These are phyloP conservation scores for Daldinia vernicosa DNA, from an alignment of 495 filamentous ascomycete species.

Conservation along the genomic window DNA sequence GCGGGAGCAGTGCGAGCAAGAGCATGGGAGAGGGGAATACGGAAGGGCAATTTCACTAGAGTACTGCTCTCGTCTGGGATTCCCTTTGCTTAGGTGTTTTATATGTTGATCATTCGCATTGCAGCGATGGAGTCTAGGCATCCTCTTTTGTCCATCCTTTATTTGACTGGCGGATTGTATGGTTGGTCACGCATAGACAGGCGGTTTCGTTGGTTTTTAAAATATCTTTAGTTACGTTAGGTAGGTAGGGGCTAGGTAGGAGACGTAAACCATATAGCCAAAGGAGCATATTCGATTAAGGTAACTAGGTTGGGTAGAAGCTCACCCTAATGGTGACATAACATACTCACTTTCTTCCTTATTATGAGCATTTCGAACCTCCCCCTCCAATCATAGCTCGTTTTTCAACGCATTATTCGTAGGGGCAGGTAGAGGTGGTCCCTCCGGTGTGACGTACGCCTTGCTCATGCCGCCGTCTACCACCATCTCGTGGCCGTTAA, in stretches of 20 bases:
- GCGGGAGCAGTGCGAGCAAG: slow-evolving; percentile 82
- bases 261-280: not conserved
- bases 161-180: not conserved
- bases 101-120: slow-evolving; percentile 7
- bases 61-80: not conserved
- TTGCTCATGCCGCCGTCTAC: slow-evolving; percentile 98
- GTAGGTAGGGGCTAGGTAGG: not conserved
- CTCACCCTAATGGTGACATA: not conserved
- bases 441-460: slow-evolving; percentile 93
- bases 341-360: not conserved
- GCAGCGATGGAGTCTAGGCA: slow-evolving; percentile 30
- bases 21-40: slow-evolving; percentile 88
- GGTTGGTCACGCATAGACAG: not conserved
- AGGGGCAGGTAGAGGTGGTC: slow-evolving; percentile 74
- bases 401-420: slow-evolving; percentile 68
- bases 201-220: not conserved
- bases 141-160: not conserved
- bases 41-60: slow-evolving; percentile 65
- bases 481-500: slow-evolving; percentile 90
- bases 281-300: not conserved
- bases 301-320: not conserved
- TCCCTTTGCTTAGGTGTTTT: not conserved
- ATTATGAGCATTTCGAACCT: not conserved
- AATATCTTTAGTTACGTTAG: not conserved
- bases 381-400: slow-evolving; percentile 30